phyloP scores from a whole-genome alignment of 2,329 filamentous ascomycete species.

The Chrysoporthe austroafricana region DNA sequence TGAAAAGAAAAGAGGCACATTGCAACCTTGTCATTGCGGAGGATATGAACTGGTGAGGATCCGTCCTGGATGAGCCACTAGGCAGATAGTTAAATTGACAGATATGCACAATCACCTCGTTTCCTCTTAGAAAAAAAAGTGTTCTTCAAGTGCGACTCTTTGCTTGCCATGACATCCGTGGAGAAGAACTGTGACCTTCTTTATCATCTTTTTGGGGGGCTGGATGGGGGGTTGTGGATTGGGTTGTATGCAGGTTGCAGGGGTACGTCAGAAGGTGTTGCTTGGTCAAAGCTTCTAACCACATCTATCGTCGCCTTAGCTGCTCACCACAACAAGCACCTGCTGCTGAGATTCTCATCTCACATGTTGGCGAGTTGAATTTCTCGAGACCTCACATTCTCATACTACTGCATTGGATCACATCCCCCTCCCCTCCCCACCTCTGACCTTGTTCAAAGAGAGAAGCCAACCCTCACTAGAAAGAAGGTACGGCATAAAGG shows the following conservation, averaged over 20 bases:
- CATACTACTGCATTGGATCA: background rate
- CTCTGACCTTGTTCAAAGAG: background rate
- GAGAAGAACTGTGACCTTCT: background rate
- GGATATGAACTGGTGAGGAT: background rate
- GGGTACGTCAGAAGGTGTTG: constrained; percentile 13
- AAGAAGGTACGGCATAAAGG: background rate
- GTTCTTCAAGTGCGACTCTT: background rate
- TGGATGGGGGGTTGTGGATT: background rate
- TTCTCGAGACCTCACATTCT: constrained; percentile 5
- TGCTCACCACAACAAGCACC: constrained; percentile 3
- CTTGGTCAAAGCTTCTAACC: constrained; percentile 18
- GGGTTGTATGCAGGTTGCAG: background rate
- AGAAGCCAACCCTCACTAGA: background rate
- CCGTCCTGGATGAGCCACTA: background rate
- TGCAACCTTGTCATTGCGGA: background rate
- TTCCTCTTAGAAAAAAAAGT: too few relatives aligned
- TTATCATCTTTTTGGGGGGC: background rate
- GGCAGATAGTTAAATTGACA: background rate
- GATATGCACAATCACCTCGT: background rate
- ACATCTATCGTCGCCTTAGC: constrained; percentile 4
- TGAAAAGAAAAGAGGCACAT: background rate
- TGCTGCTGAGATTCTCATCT: background rate
- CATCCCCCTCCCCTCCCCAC: background rate
- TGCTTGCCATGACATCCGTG: background rate
- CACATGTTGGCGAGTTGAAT: background rate